Conservation (phyloP, 768 basidiomycete species). For the Lanmaoa rubissima region DNA sequence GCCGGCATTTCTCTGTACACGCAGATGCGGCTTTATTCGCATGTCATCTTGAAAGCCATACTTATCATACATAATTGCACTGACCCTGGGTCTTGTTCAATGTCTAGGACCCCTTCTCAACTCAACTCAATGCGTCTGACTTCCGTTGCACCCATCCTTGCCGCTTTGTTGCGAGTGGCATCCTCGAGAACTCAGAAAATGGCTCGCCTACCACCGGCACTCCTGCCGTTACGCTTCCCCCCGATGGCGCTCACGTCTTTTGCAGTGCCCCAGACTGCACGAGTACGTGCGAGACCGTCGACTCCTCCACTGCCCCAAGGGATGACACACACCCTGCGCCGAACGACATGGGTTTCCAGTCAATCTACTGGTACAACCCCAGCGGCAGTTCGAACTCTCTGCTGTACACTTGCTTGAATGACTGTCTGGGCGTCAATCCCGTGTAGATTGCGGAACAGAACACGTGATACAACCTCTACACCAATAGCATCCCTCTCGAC, state of each 20-base stretch:
- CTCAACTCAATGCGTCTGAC: not conserved
- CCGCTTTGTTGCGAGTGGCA: not conserved
- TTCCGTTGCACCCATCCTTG: not conserved
- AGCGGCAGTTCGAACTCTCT: not conserved
- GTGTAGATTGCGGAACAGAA: not conserved
- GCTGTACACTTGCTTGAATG: not conserved
- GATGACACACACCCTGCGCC: not conserved
- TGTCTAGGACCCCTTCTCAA: not conserved
- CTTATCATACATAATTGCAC: not conserved
- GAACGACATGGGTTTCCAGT: not conserved
- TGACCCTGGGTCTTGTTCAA: not conserved
- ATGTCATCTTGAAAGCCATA: not conserved
- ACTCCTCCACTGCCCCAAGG: not conserved
- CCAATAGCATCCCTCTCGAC: not conserved
- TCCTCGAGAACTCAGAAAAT: not conserved
- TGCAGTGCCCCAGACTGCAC: slow-evolving; percentile 3
- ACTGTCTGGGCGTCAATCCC: not conserved
- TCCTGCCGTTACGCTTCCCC: not conserved
- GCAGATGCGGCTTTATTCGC: not conserved
- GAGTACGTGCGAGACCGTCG: not conserved
- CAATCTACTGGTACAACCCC: not conserved
- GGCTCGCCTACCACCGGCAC: not conserved
- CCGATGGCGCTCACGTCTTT: not conserved
- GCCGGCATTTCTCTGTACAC: not conserved
- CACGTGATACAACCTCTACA: not conserved